A percentile compares a stretch with the other conserved stretches of the same genome.
phyloP scores from a whole-genome alignment of 495 filamentous ascomycete species.

The Aspergillus campestris region DNA sequence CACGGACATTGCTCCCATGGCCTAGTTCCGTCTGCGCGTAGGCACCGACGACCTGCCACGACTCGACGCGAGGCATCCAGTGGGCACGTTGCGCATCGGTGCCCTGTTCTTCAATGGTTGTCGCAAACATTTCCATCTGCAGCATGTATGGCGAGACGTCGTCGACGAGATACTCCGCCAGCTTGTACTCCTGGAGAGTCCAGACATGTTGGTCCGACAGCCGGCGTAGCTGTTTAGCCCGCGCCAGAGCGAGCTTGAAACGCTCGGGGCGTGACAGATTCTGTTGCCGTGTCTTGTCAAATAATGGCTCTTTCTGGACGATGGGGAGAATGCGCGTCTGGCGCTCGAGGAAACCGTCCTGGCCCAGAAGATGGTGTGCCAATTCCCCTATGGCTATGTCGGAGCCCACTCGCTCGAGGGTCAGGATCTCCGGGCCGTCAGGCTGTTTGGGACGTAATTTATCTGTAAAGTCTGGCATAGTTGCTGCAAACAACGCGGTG shows the following conservation, averaged over 20 bases:
- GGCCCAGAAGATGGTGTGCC: constrained; percentile 28
- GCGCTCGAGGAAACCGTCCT: constrained; percentile 32
- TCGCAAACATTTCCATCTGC: constrained; percentile 26
- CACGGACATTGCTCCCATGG: constrained; percentile 41
- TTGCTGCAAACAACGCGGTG: background rate
- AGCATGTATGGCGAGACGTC: constrained; percentile 37
- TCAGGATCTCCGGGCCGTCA: constrained; percentile 28
- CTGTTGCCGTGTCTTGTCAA: constrained; percentile 34
- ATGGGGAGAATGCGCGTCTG: constrained; percentile 32
- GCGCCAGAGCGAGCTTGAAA: constrained; percentile 38
- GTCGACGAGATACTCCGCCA: constrained; percentile 39
- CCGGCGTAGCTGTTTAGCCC: constrained; percentile 38
- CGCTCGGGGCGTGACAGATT: constrained; percentile 38
- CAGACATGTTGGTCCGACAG: constrained; percentile 30
- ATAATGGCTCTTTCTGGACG: constrained; percentile 28
- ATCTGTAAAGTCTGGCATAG: constrained; percentile 41
- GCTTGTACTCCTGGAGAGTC: constrained; percentile 32
- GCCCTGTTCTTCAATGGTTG: constrained; percentile 37
- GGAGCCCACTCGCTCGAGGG: constrained; percentile 29
- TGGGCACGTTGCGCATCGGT: constrained; percentile 32
- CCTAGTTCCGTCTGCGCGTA: constrained; percentile 43
- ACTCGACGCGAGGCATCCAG: constrained; percentile 38
- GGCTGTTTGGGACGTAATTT: constrained; percentile 31
- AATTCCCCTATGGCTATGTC: constrained; percentile 29
- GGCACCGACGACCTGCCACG: constrained; percentile 36